Evolutionary conservation across 2,329 filamentous ascomycete species (phyloP), one percentile per base, ranked within the genome.

Genomic region (Penicillium thymicola): DNA sequence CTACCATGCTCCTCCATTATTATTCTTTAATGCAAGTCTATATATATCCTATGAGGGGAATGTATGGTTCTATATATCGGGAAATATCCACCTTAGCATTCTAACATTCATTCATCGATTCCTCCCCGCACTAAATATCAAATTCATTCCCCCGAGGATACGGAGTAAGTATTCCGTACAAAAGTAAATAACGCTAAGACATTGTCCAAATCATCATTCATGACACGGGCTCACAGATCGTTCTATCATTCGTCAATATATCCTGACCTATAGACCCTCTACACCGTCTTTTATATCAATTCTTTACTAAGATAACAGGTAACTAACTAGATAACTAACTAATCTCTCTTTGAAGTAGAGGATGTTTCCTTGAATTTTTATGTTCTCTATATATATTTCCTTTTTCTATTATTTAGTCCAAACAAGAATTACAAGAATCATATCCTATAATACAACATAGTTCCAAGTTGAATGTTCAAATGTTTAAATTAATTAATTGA

Each of bases 231-330:
- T 47, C 59, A 9, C 27, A 58, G 6, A 57, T 51, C 40, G 55
- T 37, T 11, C 56, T 63, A 58, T 62, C 60, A 69, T 69, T 69
- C 66, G 67, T 60, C 65, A 52, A 59, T 57, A 50, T 52, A 43
- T 23, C 11, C 8, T 23, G 25, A 14, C 23, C 16, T 43, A 28
- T 27, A 43, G 41, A 41, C 40, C 8, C 21, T 42, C 21, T 44
- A 57, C 63, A 63, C 60, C 63, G 59, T 65, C 57, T 62, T 63
- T 63, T 47, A 55, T 50, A 51, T 53, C 43, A n/a, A 10, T 8
- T 18, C 9, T 37, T 37, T 37, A 18, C 9, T 37, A 9, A 37
- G 16, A 32, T 46, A 40, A 53, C 23, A 52, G 47, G 21, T 51
- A 42, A 21, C 21, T 51, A 42, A 21, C 21, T 21, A 21, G 21